Base-by-base conservation (phyloP, 2,329 filamentous ascomycete genomes). In the Colletotrichum coccodes region DNA sequence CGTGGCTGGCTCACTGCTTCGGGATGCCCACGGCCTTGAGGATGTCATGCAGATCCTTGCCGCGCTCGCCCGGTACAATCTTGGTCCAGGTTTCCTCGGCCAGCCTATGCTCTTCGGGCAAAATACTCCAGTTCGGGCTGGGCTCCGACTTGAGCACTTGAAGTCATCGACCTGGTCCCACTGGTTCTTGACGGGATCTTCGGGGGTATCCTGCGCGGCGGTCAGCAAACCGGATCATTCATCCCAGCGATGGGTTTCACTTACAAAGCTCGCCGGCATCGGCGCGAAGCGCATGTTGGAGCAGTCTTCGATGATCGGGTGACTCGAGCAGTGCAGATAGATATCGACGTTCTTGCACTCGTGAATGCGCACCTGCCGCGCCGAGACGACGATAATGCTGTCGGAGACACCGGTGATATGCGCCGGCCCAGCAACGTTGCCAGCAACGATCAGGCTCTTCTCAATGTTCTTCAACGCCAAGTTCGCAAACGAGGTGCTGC, bases 101-200 rank as follows among this genome's bases (percentile, higher is more conserved):
- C 14, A 95, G 80, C 28, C 86, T 86, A 62, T 91, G 82, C 1
- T 84, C 83, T 60, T 89, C 86, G 1, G 88, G 83, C 26, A 98
- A 74, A 3, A 94, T 80, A 38, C 84, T 88, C 94, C 95, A 99
- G 77, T 99, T 95, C 2, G 96, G 96, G 76, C 94, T 98, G 34
- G 89, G 89, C 66, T 93, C 94, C 18, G 88, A 86, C 79, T 95
- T 97, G 71, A 98, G 87, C 96, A 98, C 81, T 97, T 97, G 85
- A 99, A 99, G 79, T 99, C 96, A 78, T 98, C 94, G 18, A 98
- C 93, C 75, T 96, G 90, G 73, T 95, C 88, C 94, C 94, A 99
- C 74, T 92, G 88, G 77, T 97, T 95, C 66, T 81, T 80, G 4
- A 76, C 72, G 1, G 73, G 62, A 9, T 78, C 73, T 11, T 76